phyloP scores from a whole-genome alignment of 73 alveolate species.

The Strombidium stylifer region DNA sequence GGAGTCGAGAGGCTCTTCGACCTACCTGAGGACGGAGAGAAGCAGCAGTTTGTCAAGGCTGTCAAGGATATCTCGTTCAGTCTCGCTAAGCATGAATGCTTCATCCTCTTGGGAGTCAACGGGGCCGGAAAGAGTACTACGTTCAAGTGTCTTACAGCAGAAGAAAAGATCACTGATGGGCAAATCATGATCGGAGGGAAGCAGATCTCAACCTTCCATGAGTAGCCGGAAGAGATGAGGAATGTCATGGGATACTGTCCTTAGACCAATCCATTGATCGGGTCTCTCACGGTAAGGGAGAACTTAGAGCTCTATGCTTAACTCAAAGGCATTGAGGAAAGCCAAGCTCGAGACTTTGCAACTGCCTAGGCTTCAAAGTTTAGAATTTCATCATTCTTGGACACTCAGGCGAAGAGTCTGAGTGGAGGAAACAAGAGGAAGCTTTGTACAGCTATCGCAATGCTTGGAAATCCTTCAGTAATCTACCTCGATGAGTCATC shows the following conservation, averaged over 20 bases:
- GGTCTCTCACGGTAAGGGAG: not conserved
- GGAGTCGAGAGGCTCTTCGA: too few species aligned
- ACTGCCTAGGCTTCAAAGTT: constrained; percentile 59
- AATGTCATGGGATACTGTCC: not conserved
- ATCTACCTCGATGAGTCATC: constrained; percentile 70
- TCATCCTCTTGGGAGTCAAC: constrained; percentile 79
- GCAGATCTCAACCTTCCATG: not conserved
- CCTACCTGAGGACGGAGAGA: too few species aligned
- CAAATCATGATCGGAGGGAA: not conserved
- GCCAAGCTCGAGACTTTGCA: not conserved
- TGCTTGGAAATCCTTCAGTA: constrained; percentile 61
- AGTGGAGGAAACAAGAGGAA: constrained; percentile 77
- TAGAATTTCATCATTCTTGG: constrained; percentile 32
- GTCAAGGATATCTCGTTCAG: constrained; percentile 32
- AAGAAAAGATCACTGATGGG: constrained; percentile 22
- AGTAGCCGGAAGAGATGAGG: not conserved
- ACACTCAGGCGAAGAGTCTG: constrained; percentile 46
- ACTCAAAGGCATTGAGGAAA: constrained; percentile 1
- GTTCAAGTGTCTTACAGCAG: constrained; percentile 70
- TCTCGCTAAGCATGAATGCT: constrained; percentile 34
- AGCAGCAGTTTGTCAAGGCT: too few species aligned
- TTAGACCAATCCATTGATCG: not conserved
- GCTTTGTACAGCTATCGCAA: constrained; percentile 51
- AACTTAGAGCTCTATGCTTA: not conserved
- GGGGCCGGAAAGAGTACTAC: constrained; percentile 90